Base-by-base conservation (phyloP, 2,329 filamentous ascomycete genomes). In the Aspergillus versicolor region DNA sequence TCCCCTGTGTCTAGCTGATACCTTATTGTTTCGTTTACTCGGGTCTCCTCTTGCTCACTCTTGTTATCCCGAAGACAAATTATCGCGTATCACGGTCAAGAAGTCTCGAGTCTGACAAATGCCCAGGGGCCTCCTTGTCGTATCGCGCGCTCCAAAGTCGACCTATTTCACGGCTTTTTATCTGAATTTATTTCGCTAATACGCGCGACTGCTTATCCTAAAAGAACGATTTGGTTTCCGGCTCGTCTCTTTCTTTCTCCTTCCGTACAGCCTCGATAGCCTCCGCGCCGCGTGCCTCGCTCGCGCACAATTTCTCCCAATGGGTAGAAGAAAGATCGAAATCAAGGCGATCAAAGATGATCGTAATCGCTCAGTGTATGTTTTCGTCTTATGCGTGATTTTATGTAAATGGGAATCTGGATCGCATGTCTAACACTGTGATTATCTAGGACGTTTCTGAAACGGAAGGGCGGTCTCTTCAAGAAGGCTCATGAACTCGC, bases 301-400 rank as follows among this genome's bases (percentile, higher is more conserved):
- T 48, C 55, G 45, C 50, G 56, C 46, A 61, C 56, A 52, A 24
- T 43, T 48, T 56, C 54, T 57, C 58, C 57, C 53, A 30, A 99
- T 99, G 94, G 94, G 94, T 76, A 88, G 94, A 77, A 88, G 94
- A 84, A 99, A 99, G 86, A 99, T 99, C 74, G 94, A 97, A 82
- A 97, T 99, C 83, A 97, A 97, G 80, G 91, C 93, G 67, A 97
- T 97, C 83, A 97, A 96, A 79, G 92, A 97, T 86, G 92, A 97
- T 78, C 87, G 92, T 70, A 97, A 97, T 74, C 91, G 92, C 74
- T 96, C 92, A 70, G 92, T 97, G 92, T 97, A 91, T 77, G 91
- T 82, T 24, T 40, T 22, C 30, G 3, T 37, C 6, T 47, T 42
- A 37, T 17, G 50, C 41, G 27, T 30, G 9, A 30, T 22, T 32